Base-by-base conservation (phyloP, 768 basidiomycete species). In the Grammothele lineata region DNA sequence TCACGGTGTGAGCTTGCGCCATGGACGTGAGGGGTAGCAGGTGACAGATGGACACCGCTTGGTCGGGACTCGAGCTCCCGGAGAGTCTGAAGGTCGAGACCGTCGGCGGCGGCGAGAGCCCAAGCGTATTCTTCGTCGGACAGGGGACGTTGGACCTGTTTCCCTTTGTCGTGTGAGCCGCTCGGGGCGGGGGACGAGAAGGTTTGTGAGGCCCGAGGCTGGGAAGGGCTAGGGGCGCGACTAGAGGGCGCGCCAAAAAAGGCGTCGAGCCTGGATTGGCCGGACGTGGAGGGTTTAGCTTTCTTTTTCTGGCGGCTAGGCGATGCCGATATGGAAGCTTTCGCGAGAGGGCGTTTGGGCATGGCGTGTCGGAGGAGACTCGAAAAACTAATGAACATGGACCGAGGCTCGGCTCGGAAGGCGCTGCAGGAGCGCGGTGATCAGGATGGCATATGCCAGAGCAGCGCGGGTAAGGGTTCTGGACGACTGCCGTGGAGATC, bases 81-180 rank as follows among this genome's bases (percentile, higher is more conserved):
- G 18, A 62, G 51, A 33, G 46, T 45, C 11, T 57, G 48, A 14
- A 58, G 14, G 45, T 62, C 57, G 24, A 58, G 45, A 4, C 61
- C 61, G 19, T 62, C 58, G 27, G 58, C 51, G 18, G 58, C 43
- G 14, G 57, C 58, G 8, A 60, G 43, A 30, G 45, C 44, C 47
- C 56, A 57, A 14, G 59, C 62, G 19, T 57, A 26, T 18, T 53
- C 39, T 24, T 56, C 57, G 37, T 58, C 57, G 26, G 44, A 43
- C 43, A 27, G 36, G 21, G 37, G 36, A 25, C 7, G 30, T 26
- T 43, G 44, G 25, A 25, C n/a, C n/a, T 34, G 19, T 43, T 27
- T 42, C 23, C 33, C 36, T 18, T 30, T 32, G 9, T 5, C 37
- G n/a, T 5, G 4, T 34, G 34, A 14, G 24, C 40, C 22, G 30